Evolutionary conservation across 345 rosid genomes (phyloP).

Genomic region (Eucalyptus pauciflora): DNA sequence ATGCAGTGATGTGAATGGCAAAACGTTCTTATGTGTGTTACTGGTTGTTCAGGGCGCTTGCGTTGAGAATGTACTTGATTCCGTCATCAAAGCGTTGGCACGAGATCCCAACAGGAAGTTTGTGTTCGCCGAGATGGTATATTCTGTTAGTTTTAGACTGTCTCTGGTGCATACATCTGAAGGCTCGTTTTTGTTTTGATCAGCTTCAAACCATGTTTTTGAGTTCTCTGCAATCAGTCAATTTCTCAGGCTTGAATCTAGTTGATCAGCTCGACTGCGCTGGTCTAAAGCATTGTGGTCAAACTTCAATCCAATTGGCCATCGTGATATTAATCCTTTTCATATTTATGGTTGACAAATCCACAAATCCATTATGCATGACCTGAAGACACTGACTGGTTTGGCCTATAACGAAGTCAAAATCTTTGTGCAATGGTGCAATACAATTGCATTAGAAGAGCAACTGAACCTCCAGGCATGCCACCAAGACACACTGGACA

Average conservation of each 20-base stretch:
- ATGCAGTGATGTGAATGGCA: not conserved
- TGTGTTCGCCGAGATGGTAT: constrained; percentile 73
- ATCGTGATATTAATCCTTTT: not conserved
- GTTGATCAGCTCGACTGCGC: not conserved
- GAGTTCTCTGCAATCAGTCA: not conserved
- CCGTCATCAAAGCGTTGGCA: constrained; percentile 49
- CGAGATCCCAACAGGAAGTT: constrained; percentile 74
- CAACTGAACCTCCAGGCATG: not conserved
- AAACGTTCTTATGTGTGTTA: not conserved
- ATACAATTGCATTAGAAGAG: not conserved
- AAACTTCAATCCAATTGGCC: not conserved
- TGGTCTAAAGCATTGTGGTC: not conserved
- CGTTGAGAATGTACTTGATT: constrained; percentile 74
- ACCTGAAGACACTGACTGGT: not conserved
- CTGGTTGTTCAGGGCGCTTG: constrained; percentile 50
- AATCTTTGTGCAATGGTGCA: not conserved
- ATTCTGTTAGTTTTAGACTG: not conserved
- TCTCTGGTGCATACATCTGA: not conserved
- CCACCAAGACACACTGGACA: not conserved
- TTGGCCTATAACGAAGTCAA: not conserved
- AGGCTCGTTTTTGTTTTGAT: not conserved
- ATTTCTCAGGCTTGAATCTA: not conserved
- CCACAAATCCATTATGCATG: not conserved
- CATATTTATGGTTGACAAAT: not conserved
- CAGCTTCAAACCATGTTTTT: not conserved